Conservation (phyloP, 2,329 filamentous ascomycete genomes). For the Stagonosporopsis chrysanthemi region DNA sequence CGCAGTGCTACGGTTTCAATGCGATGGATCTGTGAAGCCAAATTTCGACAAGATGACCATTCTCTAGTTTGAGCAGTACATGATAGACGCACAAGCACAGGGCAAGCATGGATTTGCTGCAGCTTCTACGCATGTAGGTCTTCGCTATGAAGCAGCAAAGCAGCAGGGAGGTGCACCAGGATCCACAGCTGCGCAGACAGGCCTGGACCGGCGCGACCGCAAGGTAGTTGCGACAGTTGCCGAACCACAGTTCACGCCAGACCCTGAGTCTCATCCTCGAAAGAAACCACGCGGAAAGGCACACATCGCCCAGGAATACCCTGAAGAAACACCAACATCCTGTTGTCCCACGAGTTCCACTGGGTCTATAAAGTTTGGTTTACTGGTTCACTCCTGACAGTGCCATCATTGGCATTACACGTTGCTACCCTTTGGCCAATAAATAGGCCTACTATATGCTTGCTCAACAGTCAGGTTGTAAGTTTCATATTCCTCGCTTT, state of each 20-base stretch:
- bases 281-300: conserved; percentile 6
- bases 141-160: not conserved
- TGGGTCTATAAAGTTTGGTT: not conserved
- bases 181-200: not conserved
- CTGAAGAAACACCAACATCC: not conserved
- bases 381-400: not conserved
- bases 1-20: not conserved
- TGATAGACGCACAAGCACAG: not conserved
- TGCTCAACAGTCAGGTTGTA: too few relatives aligned
- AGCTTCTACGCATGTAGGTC: not conserved
- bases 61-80: conserved; percentile 1
- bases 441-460: too few relatives aligned
- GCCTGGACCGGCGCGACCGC: not conserved
- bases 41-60: not conserved
- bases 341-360: not conserved
- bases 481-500: not conserved
- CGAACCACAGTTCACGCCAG: not conserved
- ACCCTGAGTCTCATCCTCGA: not conserved
- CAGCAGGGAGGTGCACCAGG: not conserved
- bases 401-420: not conserved
- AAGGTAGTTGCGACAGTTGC: not conserved
- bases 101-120: not conserved
- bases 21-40: not conserved
- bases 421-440: too few relatives aligned
- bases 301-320: not conserved